Percentiles rank a stretch among this genome's conserved stretches.
Conservation (phyloP, 768 basidiomycete species). For the Kwoniella bestiolae region DNA sequence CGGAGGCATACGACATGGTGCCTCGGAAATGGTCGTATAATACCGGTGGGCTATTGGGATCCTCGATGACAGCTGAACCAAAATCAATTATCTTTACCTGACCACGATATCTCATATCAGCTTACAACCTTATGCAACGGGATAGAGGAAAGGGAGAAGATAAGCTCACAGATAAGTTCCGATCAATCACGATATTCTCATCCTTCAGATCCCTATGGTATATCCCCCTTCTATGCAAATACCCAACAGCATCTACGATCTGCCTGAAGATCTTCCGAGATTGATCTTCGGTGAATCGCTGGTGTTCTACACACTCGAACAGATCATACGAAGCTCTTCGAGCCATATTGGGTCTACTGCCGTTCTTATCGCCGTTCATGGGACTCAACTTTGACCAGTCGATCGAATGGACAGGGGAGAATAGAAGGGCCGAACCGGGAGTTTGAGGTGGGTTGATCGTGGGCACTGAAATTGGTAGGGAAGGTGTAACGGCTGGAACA, state of each 20-base stretch:
- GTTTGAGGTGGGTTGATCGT: slow-evolving; percentile 18
- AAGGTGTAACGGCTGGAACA: slow-evolving; percentile 17
- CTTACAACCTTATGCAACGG: too few relatives aligned
- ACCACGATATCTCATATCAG: too few relatives aligned
- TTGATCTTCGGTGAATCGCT: slow-evolving; percentile 74
- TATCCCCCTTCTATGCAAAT: slow-evolving; percentile 63
- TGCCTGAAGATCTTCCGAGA: slow-evolving; percentile 84
- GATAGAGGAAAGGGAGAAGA: too few relatives aligned
- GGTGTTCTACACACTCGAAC: slow-evolving; percentile 93
- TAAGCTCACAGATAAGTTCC: slow-evolving; percentile 63
- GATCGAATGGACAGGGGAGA: slow-evolving; percentile 19
- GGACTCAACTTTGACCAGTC: slow-evolving; percentile 25
- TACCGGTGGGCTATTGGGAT: slow-evolving; percentile 68
- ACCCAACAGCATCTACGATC: slow-evolving; percentile 80
- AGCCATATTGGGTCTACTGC: slow-evolving; percentile 57
- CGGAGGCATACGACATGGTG: slow-evolving; percentile 52
- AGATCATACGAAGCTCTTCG: slow-evolving; percentile 86
- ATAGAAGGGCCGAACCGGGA: slow-evolving; percentile 18
- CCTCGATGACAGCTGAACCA: slow-evolving; percentile 79
- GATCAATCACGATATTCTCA: slow-evolving; percentile 60
- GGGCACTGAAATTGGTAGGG: slow-evolving; percentile 11
- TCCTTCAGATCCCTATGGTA: slow-evolving; percentile 61
- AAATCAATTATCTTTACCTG: slow-evolving; percentile 96
- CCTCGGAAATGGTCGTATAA: slow-evolving; percentile 71
- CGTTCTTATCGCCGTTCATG: not conserved